These are phyloP conservation scores for Hylodesmum podocarpum DNA, from an alignment of 306 rosid genomes.

Conservation along the genomic window DNA sequence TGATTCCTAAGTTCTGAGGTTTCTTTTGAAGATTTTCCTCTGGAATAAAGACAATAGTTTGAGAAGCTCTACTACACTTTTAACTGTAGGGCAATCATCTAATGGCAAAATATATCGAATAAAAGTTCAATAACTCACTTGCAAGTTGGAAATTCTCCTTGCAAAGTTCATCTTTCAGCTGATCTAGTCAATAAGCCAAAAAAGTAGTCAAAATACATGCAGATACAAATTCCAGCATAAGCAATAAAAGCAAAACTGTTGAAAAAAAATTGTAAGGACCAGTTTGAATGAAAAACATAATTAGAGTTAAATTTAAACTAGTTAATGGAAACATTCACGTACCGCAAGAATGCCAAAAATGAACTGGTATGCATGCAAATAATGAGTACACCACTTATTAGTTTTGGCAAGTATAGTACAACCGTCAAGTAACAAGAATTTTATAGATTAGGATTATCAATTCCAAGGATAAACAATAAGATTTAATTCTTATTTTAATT, in stretches of 20 bases:
- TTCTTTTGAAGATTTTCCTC: constrained; percentile 92
- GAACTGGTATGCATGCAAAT: too few species aligned
- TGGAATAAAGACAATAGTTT: constrained; percentile 31
- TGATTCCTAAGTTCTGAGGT: constrained; percentile 93
- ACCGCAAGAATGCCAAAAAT: too few species aligned
- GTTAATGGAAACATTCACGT: too few species aligned
- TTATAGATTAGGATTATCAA: too few species aligned
- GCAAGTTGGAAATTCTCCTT: constrained; percentile 84
- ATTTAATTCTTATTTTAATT: too few species aligned
- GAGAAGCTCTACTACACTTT: constrained; percentile 21
- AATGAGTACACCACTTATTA: too few species aligned
- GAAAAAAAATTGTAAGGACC: neutral
- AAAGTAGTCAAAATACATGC: neutral
- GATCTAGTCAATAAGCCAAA: constrained; percentile 23
- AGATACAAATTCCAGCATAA: constrained; percentile 1
- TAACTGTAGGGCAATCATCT: constrained; percentile 14
- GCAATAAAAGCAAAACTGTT: constrained; percentile 13
- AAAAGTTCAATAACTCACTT: constrained; percentile 57
- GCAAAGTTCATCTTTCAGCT: constrained; percentile 65
- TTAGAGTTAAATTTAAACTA: too few species aligned
- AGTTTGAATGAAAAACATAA: too few species aligned
- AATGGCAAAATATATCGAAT: neutral
- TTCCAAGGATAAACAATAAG: too few species aligned
- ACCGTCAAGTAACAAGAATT: too few species aligned
- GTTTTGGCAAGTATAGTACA: too few species aligned